Base-by-base conservation (phyloP, 2,329 filamentous ascomycete genomes). In the Botrytis paeoniae region DNA sequence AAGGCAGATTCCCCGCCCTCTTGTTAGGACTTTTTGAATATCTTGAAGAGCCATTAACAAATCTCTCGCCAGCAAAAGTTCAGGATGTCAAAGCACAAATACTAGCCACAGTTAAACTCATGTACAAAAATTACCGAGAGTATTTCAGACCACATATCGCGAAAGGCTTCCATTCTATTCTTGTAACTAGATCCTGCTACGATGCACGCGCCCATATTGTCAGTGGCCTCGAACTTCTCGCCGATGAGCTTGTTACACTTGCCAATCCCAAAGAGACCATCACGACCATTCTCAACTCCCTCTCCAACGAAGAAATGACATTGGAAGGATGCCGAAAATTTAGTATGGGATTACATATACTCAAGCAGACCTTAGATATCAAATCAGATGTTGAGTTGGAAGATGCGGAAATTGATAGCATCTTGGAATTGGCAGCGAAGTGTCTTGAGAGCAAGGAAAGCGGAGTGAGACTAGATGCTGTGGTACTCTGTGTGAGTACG, bases 1-100 rank as follows among this genome's bases (percentile, higher is more conserved):
- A 91, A 74, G 89, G 91, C 20, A 91, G 89, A 76, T 94, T 93
- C 74, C 88, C 91, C 75, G 86, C 89, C 12, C 85, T 95, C 3
- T 83, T 94, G 51, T 78, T 87, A 3, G 91, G 90, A 0, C 85
- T 94, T 32, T 92, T 95, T 74, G 88, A 90, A 65, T 95, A 92
- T 79, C 87, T 95, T 39, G 88, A 93, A 80, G 87, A 89, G 32
- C 87, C 88, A 4, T 81, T 90, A 8, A 76, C 83, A 1, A 86
- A 86, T 63, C 80, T 89, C 0, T 79, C 88, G 7, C 82, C 89
- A 0, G 88, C 92, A 75, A 94, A 93, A 82, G 86, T 87, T 4
- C 89, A 91, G 77, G 91, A 93, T 76, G 85, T 93, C 73, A 93
- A 93, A 81, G 89, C 91, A 9, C 93, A 95, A 81, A 90, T 92